Evolutionary conservation across 108 stramenopile genomes (phyloP), one percentile per base, ranked within the genome.

Genomic region (Cyclotella cryptica): DNA sequence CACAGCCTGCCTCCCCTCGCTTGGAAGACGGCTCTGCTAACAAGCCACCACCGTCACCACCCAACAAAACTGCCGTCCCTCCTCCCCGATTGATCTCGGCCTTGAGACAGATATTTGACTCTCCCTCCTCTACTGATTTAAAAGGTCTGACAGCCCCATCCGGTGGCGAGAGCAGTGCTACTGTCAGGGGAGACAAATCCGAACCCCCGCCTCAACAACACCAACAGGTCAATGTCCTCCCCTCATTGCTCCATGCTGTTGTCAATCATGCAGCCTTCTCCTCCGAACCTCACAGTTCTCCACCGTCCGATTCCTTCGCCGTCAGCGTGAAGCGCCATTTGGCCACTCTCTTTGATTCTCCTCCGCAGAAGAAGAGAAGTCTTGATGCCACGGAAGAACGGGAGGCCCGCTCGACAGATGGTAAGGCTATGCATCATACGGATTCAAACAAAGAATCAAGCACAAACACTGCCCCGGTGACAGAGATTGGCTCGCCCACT

Each of bases 31-130:
- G 11, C 40, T 29, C 21, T 22, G 13, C 18, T n/a, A 47, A 75
- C n/a, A 45, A 24, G 3, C 49, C 40, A 29, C 58, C 13, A 71
- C 65, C 60, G 63, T 69, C 54, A 61, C 45, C 40, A 15, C 43
- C 59, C 12, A 58, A 43, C 15, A 60, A 68, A 1, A 61, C 61
- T 27, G 61, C 76, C n/a, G 53, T 84, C 15, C 89, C 89, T 13
- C 88, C 91, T 8, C 83, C 85, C 28, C 79, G 72, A 49, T 65
- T 92, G 14, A 77, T 92, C 12, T 71, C 89, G n/a, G 86, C 84
- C 14, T 67, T 92, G 59, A 71, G 89, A 74, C 77, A 71, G 29
- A 61, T 80, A 44, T 84, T 76, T 77, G 83, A 79, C 8, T 63
- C 84, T 27, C 57, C 67, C 9, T 57, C 63, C 12, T 72, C 71